phyloP scores from a whole-genome alignment of 1,284 basidiomycete species.

The Ceratobasidium sp. region DNA sequence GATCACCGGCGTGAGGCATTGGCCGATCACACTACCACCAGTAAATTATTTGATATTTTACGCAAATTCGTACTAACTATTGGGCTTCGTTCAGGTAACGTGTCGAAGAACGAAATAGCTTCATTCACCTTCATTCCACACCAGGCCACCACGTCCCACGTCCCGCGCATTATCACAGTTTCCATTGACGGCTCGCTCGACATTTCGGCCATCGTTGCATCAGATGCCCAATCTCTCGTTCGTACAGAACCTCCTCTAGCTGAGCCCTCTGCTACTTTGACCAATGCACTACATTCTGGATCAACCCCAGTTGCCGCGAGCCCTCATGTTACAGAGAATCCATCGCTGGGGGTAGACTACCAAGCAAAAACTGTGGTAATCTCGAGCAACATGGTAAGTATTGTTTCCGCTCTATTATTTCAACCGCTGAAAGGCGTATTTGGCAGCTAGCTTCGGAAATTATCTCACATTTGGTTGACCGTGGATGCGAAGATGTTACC shows the following conservation, averaged over 20 bases:
- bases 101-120: conserved; percentile 20
- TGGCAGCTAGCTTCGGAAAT: too few species aligned
- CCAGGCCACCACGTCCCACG: conserved; percentile 15
- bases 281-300: too few species aligned
- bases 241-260: too few species aligned
- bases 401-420: too few species aligned
- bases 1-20: conserved; percentile 50
- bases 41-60: background rate
- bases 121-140: conserved; percentile 48
- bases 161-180: conserved; percentile 46
- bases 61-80: background rate
- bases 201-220: conserved; percentile 41
- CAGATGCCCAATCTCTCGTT: conserved; percentile 31
- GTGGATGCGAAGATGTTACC: conserved; percentile 21
- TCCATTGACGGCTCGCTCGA: conserved; percentile 47
- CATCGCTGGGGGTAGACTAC: too few species aligned
- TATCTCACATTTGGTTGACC: background rate
- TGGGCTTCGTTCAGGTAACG: background rate
- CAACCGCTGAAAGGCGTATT: too few species aligned
- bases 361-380: too few species aligned
- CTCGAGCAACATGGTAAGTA: too few species aligned
- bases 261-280: too few species aligned
- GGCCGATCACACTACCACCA: background rate
- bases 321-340: too few species aligned
- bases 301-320: too few species aligned